These are phyloP conservation scores for Evernia prunastri DNA, from an alignment of 495 filamentous ascomycete genomes.

Conservation along the genomic window DNA sequence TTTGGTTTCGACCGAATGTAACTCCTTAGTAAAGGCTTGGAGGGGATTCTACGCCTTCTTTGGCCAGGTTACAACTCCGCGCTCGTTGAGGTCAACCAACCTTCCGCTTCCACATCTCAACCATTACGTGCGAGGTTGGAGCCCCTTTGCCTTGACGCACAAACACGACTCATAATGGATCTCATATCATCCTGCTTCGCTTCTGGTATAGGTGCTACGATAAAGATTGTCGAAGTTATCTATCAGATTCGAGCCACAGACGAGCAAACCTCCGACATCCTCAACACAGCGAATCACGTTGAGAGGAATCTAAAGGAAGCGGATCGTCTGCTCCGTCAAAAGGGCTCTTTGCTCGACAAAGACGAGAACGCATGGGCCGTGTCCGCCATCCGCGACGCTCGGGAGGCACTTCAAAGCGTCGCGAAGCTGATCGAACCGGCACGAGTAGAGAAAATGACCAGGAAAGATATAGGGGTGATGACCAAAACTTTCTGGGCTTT, in stretches of 20 bases:
- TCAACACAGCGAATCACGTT: conserved; percentile 26
- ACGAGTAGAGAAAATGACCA: not conserved
- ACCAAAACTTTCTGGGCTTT: conserved; percentile 26
- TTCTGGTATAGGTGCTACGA: not conserved
- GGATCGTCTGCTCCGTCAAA: conserved; percentile 20
- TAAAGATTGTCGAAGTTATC: conserved; percentile 1
- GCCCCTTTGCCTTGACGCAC: too few relatives aligned
- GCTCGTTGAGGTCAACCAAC: too few relatives aligned
- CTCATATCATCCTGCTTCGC: not conserved
- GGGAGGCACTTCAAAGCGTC: conserved; percentile 22
- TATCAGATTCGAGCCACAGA: conserved; percentile 21
- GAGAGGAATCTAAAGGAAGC: conserved; percentile 24
- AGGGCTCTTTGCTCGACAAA: too few relatives aligned
- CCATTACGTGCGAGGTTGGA: too few relatives aligned
- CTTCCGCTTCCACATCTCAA: too few relatives aligned
- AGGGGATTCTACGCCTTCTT: too few relatives aligned
- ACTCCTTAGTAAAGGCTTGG: too few relatives aligned
- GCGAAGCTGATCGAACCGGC: conserved; percentile 25
- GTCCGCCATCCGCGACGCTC: conserved; percentile 19
- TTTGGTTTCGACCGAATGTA: too few relatives aligned
- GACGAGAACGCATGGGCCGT: too few relatives aligned
- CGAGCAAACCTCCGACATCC: conserved; percentile 26
- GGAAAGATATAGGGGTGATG: conserved; percentile 11
- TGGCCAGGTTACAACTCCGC: too few relatives aligned
- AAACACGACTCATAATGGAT: too few relatives aligned